These are phyloP conservation scores for Cutaneotrichosporon dermatis DNA, from an alignment of 1,284 basidiomycete species.

Conservation along the genomic window DNA sequence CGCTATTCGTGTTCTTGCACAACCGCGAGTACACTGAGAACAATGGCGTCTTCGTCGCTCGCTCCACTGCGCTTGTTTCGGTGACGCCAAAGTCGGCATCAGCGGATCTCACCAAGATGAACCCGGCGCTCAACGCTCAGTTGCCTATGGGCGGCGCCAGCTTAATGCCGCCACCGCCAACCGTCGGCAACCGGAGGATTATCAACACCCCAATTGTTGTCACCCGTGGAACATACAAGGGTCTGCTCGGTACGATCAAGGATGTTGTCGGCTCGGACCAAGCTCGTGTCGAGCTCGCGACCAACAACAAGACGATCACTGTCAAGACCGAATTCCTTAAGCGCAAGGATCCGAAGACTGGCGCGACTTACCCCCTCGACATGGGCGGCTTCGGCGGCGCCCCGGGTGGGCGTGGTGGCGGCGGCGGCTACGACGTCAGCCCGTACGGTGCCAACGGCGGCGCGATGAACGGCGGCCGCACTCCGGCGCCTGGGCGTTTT, in stretches of 20 bases:
- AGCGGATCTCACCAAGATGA: conserved; percentile 90
- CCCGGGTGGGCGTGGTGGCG: conserved; percentile 6
- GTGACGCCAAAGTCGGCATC: conserved; percentile 70
- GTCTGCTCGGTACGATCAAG: conserved; percentile 87
- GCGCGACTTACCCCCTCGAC: conserved; percentile 41
- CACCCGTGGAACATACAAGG: conserved; percentile 84
- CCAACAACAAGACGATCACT: conserved; percentile 83
- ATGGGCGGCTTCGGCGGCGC: conserved; percentile 6
- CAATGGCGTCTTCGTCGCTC: conserved; percentile 80
- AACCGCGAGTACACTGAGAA: conserved; percentile 91
- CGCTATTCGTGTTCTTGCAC: conserved; percentile 88
- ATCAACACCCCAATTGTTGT: conserved; percentile 78
- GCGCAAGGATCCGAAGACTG: conserved; percentile 61
- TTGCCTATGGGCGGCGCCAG: conserved; percentile 49
- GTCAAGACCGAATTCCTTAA: conserved; percentile 76
- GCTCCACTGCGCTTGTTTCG: conserved; percentile 70
- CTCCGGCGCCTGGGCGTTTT: conserved; percentile 46
- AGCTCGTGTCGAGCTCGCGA: conserved; percentile 86
- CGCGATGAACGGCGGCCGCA: conserved; percentile 27
- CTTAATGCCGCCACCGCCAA: conserved; percentile 53
- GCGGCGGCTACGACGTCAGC: conserved; percentile 36
- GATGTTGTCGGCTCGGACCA: conserved; percentile 78
- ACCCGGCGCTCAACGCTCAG: conserved; percentile 63
- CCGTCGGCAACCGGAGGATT: conserved; percentile 66
- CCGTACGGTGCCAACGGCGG: conserved; percentile 30